phyloP scores from a whole-genome alignment of 2,329 filamentous ascomycete genomes.

The Apiospora saccharicola region DNA sequence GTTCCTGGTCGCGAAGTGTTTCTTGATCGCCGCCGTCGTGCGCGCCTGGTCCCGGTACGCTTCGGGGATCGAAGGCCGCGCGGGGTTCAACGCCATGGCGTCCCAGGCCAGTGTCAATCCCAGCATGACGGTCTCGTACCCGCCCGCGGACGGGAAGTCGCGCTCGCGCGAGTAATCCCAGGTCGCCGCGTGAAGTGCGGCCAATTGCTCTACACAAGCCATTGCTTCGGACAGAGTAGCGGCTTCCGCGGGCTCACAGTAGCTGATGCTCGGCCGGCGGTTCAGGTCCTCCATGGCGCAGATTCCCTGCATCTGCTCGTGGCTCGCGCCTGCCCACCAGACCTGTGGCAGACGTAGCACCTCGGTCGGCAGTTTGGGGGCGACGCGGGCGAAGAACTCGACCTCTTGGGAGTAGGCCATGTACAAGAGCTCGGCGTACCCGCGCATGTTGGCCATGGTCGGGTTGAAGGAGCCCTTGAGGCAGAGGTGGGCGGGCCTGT shows the following conservation, averaged over 20 bases:
- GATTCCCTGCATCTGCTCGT: constrained; percentile 45
- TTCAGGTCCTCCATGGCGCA: constrained; percentile 47
- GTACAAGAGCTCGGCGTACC: constrained; percentile 40
- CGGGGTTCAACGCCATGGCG: constrained; percentile 39
- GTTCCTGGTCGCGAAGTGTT: constrained; percentile 46
- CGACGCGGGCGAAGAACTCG: constrained; percentile 46
- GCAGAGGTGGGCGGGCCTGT: constrained; percentile 40
- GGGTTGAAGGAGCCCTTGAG: constrained; percentile 51
- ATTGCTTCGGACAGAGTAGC: constrained; percentile 43
- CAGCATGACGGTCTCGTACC: constrained; percentile 46
- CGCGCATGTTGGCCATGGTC: constrained; percentile 42
- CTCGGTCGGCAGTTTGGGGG: constrained; percentile 39
- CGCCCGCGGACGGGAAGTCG: constrained; percentile 43
- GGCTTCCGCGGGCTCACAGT: constrained; percentile 41
- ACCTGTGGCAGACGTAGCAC: constrained; percentile 42
- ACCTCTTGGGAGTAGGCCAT: constrained; percentile 42
- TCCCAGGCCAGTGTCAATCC: constrained; percentile 43
- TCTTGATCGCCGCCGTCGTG: constrained; percentile 45
- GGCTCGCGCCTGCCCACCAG: constrained; percentile 44
- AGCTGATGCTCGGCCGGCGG: constrained; percentile 41
- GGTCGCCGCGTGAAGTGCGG: constrained; percentile 48
- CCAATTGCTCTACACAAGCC: constrained; percentile 49
- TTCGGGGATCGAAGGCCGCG: constrained; percentile 44
- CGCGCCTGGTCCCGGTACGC: constrained; percentile 46
- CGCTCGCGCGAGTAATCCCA: constrained; percentile 43